Evolutionary conservation across 139 green algal species (phyloP), one percentile per base, ranked within the genome.

Genomic region (Bryopsis sp.): DNA sequence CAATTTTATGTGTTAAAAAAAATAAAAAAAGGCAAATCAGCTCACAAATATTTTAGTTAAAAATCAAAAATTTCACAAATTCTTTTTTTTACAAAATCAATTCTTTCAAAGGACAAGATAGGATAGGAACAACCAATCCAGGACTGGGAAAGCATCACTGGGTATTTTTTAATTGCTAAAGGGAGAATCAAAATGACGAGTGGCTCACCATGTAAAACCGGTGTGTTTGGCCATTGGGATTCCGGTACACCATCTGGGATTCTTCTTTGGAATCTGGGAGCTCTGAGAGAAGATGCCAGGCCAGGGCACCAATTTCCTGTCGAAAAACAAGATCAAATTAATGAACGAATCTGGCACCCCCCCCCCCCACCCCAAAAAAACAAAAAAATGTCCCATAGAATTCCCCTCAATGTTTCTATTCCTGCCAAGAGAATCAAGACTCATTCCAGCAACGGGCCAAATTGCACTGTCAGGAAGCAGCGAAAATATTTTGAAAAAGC

Each of bases 271-370:
- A 80, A 15, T 75, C 74, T 22, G 84, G 84, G 48, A 90, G 78
- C 36, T 86, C 75, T 6, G 75, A 69, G 1, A 96, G 39, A 3
- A 73, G 70, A 68, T 94, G 79, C 89, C 89, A 96, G 0, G 78
- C 85, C 73, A 87, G 88, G 0, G 76, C 89, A 22, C 88, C 86
- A 64, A 95, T 92, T 73, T 95, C 89, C 77, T 81, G n/a, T 31
- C 54, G 11, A 8, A 69, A 54, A 50, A 24, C 32, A 29, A 8
- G 19, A 69, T 69, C 35, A 50, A 28, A 69, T 35, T 7, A 69
- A 5, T 11, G 43, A 11, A 54, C 43, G 19, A 54, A 54, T 26
- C 19, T 19, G 11, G 8, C 11, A 54, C 43, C 43, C 19, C 43
- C 15, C 11, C 11, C 43, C 11, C 43, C 43, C 15, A 54, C 15